Conservation (phyloP, 192 early-diverging fungal species). For the Entrophospora sp. region DNA sequence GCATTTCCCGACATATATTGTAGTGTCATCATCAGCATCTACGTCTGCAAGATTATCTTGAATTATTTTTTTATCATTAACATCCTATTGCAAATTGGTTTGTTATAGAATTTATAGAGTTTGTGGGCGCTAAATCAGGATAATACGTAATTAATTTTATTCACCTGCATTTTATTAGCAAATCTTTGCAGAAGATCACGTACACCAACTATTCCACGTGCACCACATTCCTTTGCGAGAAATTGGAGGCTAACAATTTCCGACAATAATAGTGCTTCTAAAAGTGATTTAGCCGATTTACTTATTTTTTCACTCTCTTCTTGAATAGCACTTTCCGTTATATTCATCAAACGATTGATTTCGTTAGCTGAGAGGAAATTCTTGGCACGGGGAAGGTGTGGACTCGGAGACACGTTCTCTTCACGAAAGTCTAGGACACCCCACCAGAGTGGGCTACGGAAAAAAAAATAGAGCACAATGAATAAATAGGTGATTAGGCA, state of each 20-base stretch:
- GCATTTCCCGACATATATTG: slow-evolving; percentile 13
- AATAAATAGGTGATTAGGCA: neutral
- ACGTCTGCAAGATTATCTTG: slow-evolving; percentile 7
- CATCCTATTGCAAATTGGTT: neutral
- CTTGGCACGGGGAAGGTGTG: slow-evolving; percentile 6
- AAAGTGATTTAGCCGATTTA: slow-evolving; percentile 13
- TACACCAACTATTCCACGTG: slow-evolving; percentile 11
- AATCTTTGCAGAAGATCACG: slow-evolving; percentile 5
- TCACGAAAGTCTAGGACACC: slow-evolving; percentile 16
- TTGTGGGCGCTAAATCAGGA: neutral
- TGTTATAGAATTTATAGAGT: neutral
- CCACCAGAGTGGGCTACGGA: slow-evolving; percentile 16
- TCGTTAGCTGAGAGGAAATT: neutral
- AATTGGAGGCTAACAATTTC: slow-evolving; percentile 7
- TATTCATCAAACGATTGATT: neutral
- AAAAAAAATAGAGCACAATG: neutral
- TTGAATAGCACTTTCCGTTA: neutral
- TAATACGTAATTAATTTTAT: neutral
- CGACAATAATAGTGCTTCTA: slow-evolving; percentile 14
- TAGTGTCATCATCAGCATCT: slow-evolving; percentile 10
- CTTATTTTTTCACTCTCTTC: neutral
- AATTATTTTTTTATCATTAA: slow-evolving; percentile 7
- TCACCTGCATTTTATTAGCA: neutral
- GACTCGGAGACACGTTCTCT: slow-evolving; percentile 1
- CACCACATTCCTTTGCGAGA: slow-evolving; percentile 15